phyloP scores from a whole-genome alignment of 73 alveolate species.

The Tetrahymena borealis region DNA sequence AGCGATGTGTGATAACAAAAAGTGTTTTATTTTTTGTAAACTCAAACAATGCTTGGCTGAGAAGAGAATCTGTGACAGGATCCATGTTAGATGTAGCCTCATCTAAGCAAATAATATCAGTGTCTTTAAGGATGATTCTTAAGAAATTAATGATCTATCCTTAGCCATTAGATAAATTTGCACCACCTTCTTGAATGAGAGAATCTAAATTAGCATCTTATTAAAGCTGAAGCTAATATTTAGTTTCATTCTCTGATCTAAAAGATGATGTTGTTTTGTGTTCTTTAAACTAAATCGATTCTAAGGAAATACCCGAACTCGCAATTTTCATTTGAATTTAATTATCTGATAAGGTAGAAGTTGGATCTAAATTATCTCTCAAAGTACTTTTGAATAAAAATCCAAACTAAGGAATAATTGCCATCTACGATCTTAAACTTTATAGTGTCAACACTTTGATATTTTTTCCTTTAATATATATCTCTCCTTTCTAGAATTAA shows the following conservation, averaged over 20 bases:
- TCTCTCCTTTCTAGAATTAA: constrained; percentile 42
- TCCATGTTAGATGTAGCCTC: constrained; percentile 77
- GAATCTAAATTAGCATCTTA: constrained; percentile 28
- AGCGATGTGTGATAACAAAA: constrained; percentile 35
- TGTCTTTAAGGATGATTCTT: constrained; percentile 57
- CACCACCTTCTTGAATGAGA: constrained; percentile 57
- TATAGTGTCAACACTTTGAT: constrained; percentile 31
- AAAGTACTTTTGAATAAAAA: constrained; percentile 56
- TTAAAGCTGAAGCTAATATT: background rate
- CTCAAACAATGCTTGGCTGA: constrained; percentile 19
- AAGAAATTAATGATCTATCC: constrained; percentile 57
- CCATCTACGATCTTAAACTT: constrained; percentile 54
- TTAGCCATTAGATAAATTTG: constrained; percentile 67
- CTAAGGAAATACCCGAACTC: constrained; percentile 18
- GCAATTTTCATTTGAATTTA: constrained; percentile 48
- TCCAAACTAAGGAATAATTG: constrained; percentile 73
- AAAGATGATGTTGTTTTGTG: constrained; percentile 41
- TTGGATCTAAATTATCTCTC: constrained; percentile 83
- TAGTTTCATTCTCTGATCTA: constrained; percentile 14
- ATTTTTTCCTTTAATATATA: constrained; percentile 54
- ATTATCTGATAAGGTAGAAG: constrained; percentile 41
- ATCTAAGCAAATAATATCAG: constrained; percentile 62
- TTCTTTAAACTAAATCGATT: constrained; percentile 27
- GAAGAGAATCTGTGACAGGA: constrained; percentile 58
- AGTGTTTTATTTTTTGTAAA: constrained; percentile 24